Base-by-base conservation (phyloP, 1,284 basidiomycete genomes). In the Pseudozyma sp. region DNA sequence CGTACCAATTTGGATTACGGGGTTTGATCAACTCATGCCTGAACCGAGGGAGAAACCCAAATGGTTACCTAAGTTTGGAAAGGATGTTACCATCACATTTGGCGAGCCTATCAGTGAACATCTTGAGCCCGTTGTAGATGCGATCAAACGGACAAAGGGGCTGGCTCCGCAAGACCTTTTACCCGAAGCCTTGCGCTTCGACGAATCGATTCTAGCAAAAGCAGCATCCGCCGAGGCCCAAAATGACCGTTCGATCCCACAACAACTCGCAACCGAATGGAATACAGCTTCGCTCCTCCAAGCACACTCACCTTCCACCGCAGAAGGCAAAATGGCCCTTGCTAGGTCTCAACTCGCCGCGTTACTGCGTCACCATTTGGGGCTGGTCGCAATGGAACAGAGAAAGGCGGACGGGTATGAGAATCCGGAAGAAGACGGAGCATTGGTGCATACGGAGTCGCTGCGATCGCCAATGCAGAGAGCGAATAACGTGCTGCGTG, bases 1-100 rank as follows among this genome's bases (percentile, higher is more conserved):
- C 60, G 91, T 98, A 61, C 96, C 96, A 1, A 93, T 97, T 88
- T 97, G 94, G 93, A 88, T 98, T 19, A 91, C 91, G 5, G 94
- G 91, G 5, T 80, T 85, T 21, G 83, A 85, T 50, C 44, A 52
- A 13, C 60, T 85, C 52, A 85, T 85, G 83, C 83, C 83, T 1
- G 80, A 85, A 35, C 81, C 80, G 1, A 59, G 83, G 7, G 50
- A 57, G 3, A 68, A 57, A 34, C 83, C 83, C 7, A 70, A 77
- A 9, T 80, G 73, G 60, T 21, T 83, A 13, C 83, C 83, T 0
- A 62, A 79, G 2, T 70, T 73, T 8, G 80, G 80, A 9, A 64
- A 77, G 8, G 66, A 80, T 38, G 63, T 85, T 9, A 52, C 68
- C 6, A 77, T 84, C 50, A 60, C 59, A 12, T 83, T 84, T 54